These are phyloP conservation scores for Colletotrichum lini DNA, from an alignment of 2,329 filamentous ascomycete genomes.

Conservation along the genomic window DNA sequence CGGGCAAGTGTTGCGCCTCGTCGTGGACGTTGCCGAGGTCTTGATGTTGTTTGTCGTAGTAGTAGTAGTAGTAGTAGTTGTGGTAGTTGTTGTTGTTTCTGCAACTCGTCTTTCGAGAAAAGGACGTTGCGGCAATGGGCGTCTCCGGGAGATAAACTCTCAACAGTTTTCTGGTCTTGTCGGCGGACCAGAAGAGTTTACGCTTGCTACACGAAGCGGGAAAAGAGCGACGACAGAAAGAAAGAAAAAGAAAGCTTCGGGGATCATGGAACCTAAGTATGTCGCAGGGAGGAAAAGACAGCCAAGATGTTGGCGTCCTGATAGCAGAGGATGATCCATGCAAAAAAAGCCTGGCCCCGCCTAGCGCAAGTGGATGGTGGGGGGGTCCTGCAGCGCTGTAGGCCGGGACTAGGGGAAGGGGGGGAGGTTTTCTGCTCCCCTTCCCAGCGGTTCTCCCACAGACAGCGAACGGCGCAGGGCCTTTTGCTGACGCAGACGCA, in stretches of 20 bases:
- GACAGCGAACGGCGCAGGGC: slow-evolving; percentile 21
- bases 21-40: neutral
- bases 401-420: neutral
- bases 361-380: slow-evolving; percentile 31
- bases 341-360: slow-evolving; percentile 38
- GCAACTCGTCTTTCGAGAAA: neutral
- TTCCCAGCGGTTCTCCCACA: slow-evolving; percentile 27
- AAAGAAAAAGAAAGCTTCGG: slow-evolving; percentile 34
- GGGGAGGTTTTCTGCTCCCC: slow-evolving; percentile 14
- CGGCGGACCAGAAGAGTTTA: slow-evolving; percentile 11
- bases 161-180: slow-evolving; percentile 18
- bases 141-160: neutral
- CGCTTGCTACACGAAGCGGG: neutral
- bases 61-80: too few species aligned
- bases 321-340: slow-evolving; percentile 39
- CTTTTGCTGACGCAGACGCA: neutral
- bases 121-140: slow-evolving; percentile 8
- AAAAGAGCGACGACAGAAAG: slow-evolving; percentile 26
- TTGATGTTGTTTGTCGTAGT: too few species aligned
- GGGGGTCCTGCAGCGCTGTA: slow-evolving; percentile 12
- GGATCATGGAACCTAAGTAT: slow-evolving; percentile 40
- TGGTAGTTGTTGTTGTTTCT: too few species aligned
- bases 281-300: slow-evolving; percentile 26
- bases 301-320: slow-evolving; percentile 38
- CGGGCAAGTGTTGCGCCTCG: slow-evolving; percentile 1